Conservation (phyloP, 192 early-diverging fungal species). For the Radiomyces spectabilis region DNA sequence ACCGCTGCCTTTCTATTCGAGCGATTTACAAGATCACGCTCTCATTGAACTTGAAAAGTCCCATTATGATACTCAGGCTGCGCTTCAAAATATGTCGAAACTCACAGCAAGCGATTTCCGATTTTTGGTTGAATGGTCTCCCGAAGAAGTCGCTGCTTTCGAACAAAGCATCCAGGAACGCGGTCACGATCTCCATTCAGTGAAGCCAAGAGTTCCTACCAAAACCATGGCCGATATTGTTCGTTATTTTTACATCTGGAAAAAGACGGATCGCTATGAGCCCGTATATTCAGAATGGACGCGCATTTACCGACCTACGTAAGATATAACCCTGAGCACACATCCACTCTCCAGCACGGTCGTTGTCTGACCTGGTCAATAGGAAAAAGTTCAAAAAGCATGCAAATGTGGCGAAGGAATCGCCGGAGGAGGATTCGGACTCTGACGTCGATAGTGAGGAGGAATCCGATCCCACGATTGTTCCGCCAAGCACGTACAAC, state of each 20-base stretch:
- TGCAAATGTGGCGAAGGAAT: slow-evolving; percentile 5
- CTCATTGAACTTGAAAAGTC: slow-evolving; percentile 42
- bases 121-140: slow-evolving; percentile 46
- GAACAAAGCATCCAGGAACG: slow-evolving; percentile 52
- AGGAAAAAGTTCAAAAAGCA: slow-evolving; percentile 41
- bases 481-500: too few relatives aligned
- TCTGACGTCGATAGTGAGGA: slow-evolving; percentile 8
- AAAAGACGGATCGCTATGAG: slow-evolving; percentile 47
- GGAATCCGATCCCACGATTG: slow-evolving; percentile 5
- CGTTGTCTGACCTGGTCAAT: too few relatives aligned
- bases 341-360: too few relatives aligned
- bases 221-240: slow-evolving; percentile 47
- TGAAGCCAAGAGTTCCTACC: slow-evolving; percentile 31
- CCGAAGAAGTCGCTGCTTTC: slow-evolving; percentile 43
- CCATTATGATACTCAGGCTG: slow-evolving; percentile 48
- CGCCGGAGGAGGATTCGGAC: slow-evolving; percentile 2
- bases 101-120: slow-evolving; percentile 42
- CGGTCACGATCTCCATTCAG: slow-evolving; percentile 61
- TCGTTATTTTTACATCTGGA: slow-evolving; percentile 55
- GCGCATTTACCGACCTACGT: slow-evolving; percentile 48
- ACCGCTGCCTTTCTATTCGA: slow-evolving; percentile 36
- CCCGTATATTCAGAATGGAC: slow-evolving; percentile 56
- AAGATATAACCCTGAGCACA: too few relatives aligned
- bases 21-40: slow-evolving; percentile 60
- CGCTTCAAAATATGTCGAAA: slow-evolving; percentile 39